phyloP scores from a whole-genome alignment of 1,139 yeast genomes.

The Geotrichum fermentans region DNA sequence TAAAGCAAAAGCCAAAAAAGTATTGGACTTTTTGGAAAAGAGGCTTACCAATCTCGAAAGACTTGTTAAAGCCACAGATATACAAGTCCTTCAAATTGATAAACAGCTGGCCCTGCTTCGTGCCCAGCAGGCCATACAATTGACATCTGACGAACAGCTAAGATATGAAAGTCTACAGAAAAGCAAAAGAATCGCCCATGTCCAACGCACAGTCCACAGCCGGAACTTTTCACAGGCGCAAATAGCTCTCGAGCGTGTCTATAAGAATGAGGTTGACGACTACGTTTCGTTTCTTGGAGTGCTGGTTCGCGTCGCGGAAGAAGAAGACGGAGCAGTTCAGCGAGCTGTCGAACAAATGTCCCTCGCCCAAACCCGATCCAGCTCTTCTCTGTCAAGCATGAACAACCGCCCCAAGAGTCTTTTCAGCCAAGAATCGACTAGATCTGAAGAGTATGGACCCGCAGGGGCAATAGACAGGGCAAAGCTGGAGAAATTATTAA shows the following conservation, averaged over 20 bases:
- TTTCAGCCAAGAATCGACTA: background rate
- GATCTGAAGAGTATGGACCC: conserved; percentile 8
- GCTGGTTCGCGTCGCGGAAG: background rate
- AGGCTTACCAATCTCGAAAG: background rate
- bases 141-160: too few species aligned
- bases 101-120: too few species aligned
- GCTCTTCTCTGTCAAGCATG: background rate
- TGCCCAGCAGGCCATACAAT: too few species aligned
- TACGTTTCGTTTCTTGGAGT: background rate
- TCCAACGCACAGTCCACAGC: conserved; percentile 3
- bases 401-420: background rate
- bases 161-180: too few species aligned
- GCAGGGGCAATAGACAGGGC: conserved; percentile 24
- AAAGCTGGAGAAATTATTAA: conserved; percentile 53
- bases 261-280: conserved; percentile 1
- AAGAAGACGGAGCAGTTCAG: background rate
- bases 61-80: too few species aligned
- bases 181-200: too few species aligned
- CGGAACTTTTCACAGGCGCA: background rate
- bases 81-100: too few species aligned
- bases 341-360: conserved; percentile 6
- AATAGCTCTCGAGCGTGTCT: background rate
- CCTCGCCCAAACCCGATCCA: background rate
- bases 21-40: background rate
- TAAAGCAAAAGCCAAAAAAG: background rate